Conservation (phyloP, 2,329 filamentous ascomycete species). For the Fusarium sterilihyphosum region DNA sequence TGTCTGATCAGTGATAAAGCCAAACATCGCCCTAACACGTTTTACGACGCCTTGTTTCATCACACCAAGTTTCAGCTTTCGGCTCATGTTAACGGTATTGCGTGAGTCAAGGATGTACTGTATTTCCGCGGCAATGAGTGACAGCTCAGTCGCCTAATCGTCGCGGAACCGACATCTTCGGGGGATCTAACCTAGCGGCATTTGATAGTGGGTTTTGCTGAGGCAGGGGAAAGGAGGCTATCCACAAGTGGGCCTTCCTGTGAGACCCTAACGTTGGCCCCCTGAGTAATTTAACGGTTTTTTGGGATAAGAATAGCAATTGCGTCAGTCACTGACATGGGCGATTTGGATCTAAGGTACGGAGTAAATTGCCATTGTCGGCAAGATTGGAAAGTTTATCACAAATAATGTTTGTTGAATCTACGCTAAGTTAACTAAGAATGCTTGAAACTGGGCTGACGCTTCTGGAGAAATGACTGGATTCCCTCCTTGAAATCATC, state of each 20-base stretch:
- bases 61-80: background rate
- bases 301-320: background rate
- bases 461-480: conserved; percentile 20
- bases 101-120: background rate
- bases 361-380: background rate
- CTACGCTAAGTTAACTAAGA: background rate
- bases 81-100: background rate
- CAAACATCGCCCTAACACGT: background rate
- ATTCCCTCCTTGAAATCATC: conserved; percentile 31
- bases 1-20: background rate
- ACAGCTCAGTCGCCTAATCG: background rate
- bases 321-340: background rate
- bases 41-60: background rate
- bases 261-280: background rate
- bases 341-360: background rate
- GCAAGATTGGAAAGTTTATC: background rate
- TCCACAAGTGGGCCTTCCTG: background rate
- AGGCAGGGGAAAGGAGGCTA: conserved; percentile 2
- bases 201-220: background rate
- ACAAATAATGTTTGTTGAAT: too few species aligned
- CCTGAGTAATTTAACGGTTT: background rate
- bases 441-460: conserved; percentile 17
- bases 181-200: background rate
- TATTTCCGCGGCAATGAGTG: background rate
- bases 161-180: background rate